Base-by-base conservation (phyloP, 805 yeast species). In the Kodamaea kakaduensis region DNA sequence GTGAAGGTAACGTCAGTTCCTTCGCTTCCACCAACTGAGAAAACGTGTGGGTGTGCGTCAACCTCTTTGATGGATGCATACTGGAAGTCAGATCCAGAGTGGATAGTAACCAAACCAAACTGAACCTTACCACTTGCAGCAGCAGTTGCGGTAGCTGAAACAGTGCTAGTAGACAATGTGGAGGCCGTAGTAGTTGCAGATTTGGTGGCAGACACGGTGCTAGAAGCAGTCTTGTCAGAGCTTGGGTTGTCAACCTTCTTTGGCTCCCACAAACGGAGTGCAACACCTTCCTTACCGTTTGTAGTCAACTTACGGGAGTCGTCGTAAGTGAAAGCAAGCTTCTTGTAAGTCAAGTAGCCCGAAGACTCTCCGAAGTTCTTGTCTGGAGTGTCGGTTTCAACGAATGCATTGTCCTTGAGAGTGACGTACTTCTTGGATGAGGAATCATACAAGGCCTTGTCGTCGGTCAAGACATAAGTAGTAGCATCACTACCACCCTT, bases 1-100 rank as follows among this genome's bases (percentile, higher is more conserved):
- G 52, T 43, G 22, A 60, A 47, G 20, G 41, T 33, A 29, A 58
- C 44, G 28, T 41, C 54, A 6, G 44, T 40, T 12, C 65, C 67
- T 13, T 53, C 54, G 20, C 30, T 13, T 5, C 64, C 65, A 13
- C 64, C 67, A 21, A 61, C 62, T 6, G 58, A 43, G 41, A 59
- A 61, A 3, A 59, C 64, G 32, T 56, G 62, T 6, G 55, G 54
- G 46, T 60, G 64, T 2, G 52, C 38, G 6, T 40, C 44, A 9
- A 54, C 64, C 43, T 57, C 56, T 39, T 46, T 56, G 44, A 57
- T 52, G 3, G 51, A 33, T 7, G 43, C 32, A 44, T 52, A 40
- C 34, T 58, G 58, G 44, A 59, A 50, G 13, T 43, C 31, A 3
- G 57, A 32, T 4, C 62, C 64, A 3, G 61, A 48, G 36, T 40